Evolutionary conservation across 257 asterid genomes (phyloP).

Genomic region (Solanum piurae): DNA sequence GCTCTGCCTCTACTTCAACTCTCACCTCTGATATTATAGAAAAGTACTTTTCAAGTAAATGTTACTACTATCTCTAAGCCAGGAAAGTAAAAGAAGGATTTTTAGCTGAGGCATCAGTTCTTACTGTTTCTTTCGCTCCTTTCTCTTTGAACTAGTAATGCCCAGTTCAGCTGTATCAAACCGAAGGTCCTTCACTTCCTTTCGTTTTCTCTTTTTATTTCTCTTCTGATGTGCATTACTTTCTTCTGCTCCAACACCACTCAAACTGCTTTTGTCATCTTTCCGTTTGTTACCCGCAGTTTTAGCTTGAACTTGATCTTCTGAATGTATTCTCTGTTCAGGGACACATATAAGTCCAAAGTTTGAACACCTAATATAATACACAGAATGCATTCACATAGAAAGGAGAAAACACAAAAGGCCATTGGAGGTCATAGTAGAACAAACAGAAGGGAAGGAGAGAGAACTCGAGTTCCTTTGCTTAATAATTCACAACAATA

Average conservation of each 20-base stretch:
- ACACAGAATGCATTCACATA: background rate
- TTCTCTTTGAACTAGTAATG: slow-evolving; percentile 45
- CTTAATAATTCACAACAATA: background rate
- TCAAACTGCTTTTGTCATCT: slow-evolving; percentile 22
- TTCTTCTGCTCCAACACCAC: slow-evolving; percentile 9
- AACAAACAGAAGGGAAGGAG: background rate
- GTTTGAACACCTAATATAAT: background rate
- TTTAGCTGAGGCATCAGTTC: slow-evolving; percentile 1
- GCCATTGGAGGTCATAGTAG: background rate
- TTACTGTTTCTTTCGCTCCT: slow-evolving; percentile 84
- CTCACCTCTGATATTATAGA: background rate
- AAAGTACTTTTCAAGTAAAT: background rate
- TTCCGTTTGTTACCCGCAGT: slow-evolving; percentile 28
- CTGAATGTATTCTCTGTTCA: slow-evolving; percentile 27
- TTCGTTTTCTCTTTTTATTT: slow-evolving; percentile 51
- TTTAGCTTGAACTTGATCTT: slow-evolving; percentile 19
- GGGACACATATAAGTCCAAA: background rate
- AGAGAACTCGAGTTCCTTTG: background rate
- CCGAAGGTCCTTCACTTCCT: slow-evolving; percentile 62
- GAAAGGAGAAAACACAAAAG: background rate
- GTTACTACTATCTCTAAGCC: background rate
- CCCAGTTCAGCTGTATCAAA: slow-evolving; percentile 35
- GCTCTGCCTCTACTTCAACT: background rate
- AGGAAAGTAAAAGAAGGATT: background rate
- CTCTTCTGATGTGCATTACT: slow-evolving; percentile 27